Base-by-base conservation (phyloP, 2,329 filamentous ascomycete genomes). In the Nannizzia gypsea region DNA sequence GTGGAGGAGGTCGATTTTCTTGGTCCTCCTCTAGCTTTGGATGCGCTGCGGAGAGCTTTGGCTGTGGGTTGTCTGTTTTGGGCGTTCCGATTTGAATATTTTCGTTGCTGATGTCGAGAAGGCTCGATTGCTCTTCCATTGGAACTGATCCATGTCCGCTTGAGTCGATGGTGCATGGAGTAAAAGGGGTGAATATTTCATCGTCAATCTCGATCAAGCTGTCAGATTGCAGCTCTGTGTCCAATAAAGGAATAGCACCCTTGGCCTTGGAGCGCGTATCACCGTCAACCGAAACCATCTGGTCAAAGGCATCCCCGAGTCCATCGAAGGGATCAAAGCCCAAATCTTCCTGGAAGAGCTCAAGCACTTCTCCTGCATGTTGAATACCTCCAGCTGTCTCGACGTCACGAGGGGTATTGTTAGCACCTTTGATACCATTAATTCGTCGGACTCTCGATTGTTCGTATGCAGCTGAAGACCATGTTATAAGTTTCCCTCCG, bases 361-460 rank as follows among this genome's bases (percentile, higher is more conserved):
- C 67, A 58, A 75, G 62, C 2, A 73, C 46, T 40, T 74, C 71
- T 58, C 72, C 73, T 31, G 66, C 67, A 59, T 66, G 68, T 20
- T 67, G 71, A 1, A 72, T 61, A 1, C 71, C 72, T 24, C 66
- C 63, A 15, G 66, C 64, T 0, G 71, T 74, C 63, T 72, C 68
- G 0, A 74, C 63, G 13, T 66, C 62, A 64, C 22, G 62, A 1
- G 58, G 28, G 6, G 60, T 58, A 24, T 59, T 15, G 26, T 36
- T 36, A 9, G 28, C 13, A 13, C 34, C 26, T 17, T 48, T 55
- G 3, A 24, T 50, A 8, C 34, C 26, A 20, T 54, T 55, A 2
- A 24, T 50, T 20, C 60, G 22, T 5, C 34, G 54, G 20, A 42
- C 61, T 61, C 36, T 62, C 3, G 57, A 54, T 17, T 44, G 34